These are phyloP conservation scores for Tagetes erecta DNA, from an alignment of 129 eudicot genomes.

Conservation along the genomic window DNA sequence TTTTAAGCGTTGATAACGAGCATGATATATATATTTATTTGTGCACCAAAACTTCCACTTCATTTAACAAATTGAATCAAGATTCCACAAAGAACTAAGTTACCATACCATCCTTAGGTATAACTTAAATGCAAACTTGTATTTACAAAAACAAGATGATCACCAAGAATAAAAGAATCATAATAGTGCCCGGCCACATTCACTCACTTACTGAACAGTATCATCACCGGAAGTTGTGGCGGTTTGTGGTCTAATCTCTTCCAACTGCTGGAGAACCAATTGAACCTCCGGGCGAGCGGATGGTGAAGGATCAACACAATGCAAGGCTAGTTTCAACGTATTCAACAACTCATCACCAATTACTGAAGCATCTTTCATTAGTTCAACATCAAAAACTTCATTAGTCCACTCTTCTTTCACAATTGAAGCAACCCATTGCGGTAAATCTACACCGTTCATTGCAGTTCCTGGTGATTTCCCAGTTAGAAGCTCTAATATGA, in stretches of 20 bases:
- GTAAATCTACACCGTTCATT: conserved; percentile 75
- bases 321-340: conserved; percentile 80
- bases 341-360: conserved; percentile 91
- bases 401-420: conserved; percentile 97
- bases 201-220: conserved; percentile 51
- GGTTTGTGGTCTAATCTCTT: conserved; percentile 72
- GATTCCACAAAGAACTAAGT: conserved; percentile 3
- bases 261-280: conserved; percentile 71
- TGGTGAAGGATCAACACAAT: conserved; percentile 90
- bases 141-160: conserved; percentile 27
- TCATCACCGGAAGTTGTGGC: conserved; percentile 59
- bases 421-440: conserved; percentile 92
- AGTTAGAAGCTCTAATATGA: conserved; percentile 71
- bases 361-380: conserved; percentile 77
- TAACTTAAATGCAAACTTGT: conserved; percentile 26
- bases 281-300: conserved; percentile 80
- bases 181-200: conserved; percentile 12
- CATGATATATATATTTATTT: too few species aligned
- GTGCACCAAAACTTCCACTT: conserved; percentile 32
- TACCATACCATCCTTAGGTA: background rate
- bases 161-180: conserved; percentile 79
- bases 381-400: conserved; percentile 80
- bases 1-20: too few species aligned
- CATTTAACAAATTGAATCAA: conserved; percentile 42
- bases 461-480: conserved; percentile 91